Conservation (phyloP, 768 basidiomycete genomes). For the Cytidiella melzeri region DNA sequence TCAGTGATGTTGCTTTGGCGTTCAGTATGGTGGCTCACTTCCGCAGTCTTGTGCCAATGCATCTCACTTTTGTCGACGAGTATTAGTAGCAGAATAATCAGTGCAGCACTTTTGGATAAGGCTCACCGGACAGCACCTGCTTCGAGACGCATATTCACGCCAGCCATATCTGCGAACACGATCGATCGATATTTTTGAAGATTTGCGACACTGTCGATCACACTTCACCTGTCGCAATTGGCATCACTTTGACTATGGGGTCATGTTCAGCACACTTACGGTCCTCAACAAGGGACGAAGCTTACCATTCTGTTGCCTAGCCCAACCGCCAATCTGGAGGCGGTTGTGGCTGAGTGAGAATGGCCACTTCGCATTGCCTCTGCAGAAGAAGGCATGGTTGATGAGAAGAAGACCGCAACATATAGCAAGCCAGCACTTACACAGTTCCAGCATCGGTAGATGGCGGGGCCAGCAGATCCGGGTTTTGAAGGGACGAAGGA, state of each 20-base stretch:
- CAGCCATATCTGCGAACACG: constrained; percentile 23
- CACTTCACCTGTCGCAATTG: constrained; percentile 25
- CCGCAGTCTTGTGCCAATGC: constrained; percentile 28
- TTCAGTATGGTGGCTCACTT: constrained; percentile 14
- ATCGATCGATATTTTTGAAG: too few species aligned
- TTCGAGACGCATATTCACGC: constrained; percentile 27
- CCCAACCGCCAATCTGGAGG: constrained; percentile 59
- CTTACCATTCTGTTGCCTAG: constrained; percentile 53
- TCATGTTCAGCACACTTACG: not conserved
- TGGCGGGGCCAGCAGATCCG: constrained; percentile 54
- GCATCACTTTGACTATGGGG: constrained; percentile 31
- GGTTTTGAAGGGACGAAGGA: constrained; percentile 48
- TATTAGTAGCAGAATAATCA: not conserved
- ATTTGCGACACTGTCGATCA: too few species aligned
- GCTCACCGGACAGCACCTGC: constrained; percentile 29
- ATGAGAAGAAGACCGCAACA: not conserved
- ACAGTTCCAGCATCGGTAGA: constrained; percentile 53
- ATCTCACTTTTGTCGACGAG: constrained; percentile 18
- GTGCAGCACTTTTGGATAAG: constrained; percentile 3
- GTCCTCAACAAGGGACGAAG: not conserved
- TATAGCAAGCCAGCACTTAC: constrained; percentile 20
- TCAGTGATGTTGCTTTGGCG: too few species aligned
- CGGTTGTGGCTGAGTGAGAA: constrained; percentile 57
- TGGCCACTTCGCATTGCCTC: constrained; percentile 55
- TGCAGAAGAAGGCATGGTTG: constrained; percentile 9